Evolutionary conservation across 345 rosid species (phyloP), one percentile per base, ranked within the genome.

Genomic region (Moricandia moricandioides): DNA sequence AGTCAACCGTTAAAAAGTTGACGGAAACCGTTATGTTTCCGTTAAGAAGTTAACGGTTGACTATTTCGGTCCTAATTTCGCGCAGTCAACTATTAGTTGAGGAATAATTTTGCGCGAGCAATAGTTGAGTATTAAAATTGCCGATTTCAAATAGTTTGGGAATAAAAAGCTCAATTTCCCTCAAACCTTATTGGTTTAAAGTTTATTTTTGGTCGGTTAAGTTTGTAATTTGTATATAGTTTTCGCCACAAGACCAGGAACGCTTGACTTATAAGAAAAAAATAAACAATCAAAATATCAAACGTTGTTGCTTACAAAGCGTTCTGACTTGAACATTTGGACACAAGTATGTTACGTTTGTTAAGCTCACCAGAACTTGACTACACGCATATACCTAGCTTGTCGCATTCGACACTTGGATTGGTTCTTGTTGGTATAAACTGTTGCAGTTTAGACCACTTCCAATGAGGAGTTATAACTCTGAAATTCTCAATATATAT

Each of bases 201-300:
- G 45, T 45, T 4, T 16, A 1, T 0, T 58, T 65, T 61, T 69
- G 67, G 56, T 71, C 67, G 61, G 47, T 71, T 65, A 65, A 70
- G 61, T 70, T 59, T 64, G 54, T 47, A 77, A 70, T 17, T 35
- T 77, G 80, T 57, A 71, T 24, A 77, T 65, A 77, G 18, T 1
- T 63, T 18, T 6, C 35, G 13, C 34, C 2, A 8, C 65, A 39
- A 27, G 43, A 16, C 43, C 16, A 68, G 2, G 34, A 62, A 34
- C 4, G 27, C 64, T 52, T 34, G 47, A 37, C 54, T 10, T 27
- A 75, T 13, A 75, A 49, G 8, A 45, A 45, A 56, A 4, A 39
- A 18, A 14, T n/a, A 21, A 12, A 55, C 4, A 40, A 33, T 33
- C 60, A 33, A 40, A n/a, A 14, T 10, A 34, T 16, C 4, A 59